phyloP scores from a whole-genome alignment of 768 basidiomycete species.

The Brasilioporus rufonigricans region DNA sequence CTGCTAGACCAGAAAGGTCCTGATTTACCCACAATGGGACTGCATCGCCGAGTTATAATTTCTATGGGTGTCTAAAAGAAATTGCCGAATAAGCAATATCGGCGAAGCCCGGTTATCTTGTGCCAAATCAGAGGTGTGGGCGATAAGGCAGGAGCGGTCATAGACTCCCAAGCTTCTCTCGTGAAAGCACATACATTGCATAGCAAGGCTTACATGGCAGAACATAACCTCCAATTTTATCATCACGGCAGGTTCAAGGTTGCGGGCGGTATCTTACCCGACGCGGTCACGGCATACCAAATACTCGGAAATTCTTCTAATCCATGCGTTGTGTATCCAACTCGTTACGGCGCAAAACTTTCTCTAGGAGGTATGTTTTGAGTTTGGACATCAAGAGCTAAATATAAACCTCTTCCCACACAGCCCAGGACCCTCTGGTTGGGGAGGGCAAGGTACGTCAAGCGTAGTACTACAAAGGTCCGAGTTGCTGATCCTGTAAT shows the following conservation, averaged over 20 bases:
- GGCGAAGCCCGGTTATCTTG: too few relatives aligned
- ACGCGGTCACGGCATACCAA: conserved; percentile 56
- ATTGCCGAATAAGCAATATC: too few relatives aligned
- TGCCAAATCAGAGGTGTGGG: too few relatives aligned
- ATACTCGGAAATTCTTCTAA: conserved; percentile 51
- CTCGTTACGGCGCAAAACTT: conserved; percentile 53
- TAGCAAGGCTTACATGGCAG: conserved; percentile 6
- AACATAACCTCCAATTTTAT: conserved; percentile 40
- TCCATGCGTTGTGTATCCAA: conserved; percentile 54
- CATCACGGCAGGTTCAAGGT: conserved; percentile 55
- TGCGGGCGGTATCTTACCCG: conserved; percentile 50
- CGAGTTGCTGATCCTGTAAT: background rate
- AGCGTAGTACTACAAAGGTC: background rate
- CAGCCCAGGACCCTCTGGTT: conserved; percentile 47
- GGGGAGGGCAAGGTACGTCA: conserved; percentile 46
- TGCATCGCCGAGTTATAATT: too few relatives aligned
- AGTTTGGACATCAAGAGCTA: background rate
- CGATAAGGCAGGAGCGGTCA: too few relatives aligned
- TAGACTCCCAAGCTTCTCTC: too few relatives aligned
- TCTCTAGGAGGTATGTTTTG: conserved; percentile 40
- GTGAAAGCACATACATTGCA: too few relatives aligned
- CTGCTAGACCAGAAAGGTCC: too few relatives aligned
- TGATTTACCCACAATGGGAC: too few relatives aligned
- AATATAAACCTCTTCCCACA: background rate
- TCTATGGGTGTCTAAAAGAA: too few relatives aligned